A percentile compares a stretch with the other conserved stretches of the same genome.
These are phyloP conservation scores for Collybia mongolica DNA, from an alignment of 768 basidiomycete genomes.

Conservation along the genomic window DNA sequence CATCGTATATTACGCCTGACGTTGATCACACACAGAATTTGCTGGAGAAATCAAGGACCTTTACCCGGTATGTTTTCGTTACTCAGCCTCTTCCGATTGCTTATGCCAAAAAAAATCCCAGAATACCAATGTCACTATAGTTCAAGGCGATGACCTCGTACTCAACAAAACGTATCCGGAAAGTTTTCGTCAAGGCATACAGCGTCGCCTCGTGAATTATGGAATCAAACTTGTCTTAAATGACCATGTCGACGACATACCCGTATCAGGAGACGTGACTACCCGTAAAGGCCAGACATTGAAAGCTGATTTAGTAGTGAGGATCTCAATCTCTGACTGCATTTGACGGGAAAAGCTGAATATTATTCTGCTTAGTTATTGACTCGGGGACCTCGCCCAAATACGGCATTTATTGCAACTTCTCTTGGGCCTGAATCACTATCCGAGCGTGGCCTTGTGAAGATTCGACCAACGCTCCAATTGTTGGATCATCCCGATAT, in stretches of 20 bases:
- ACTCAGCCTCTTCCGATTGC: constrained; percentile 10
- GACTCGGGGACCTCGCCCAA: constrained; percentile 41
- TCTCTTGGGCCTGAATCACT: constrained; percentile 40
- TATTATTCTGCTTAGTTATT: constrained; percentile 24
- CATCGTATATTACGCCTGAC: not conserved
- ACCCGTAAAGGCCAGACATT: constrained; percentile 52
- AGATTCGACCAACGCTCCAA: constrained; percentile 58
- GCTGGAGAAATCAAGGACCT: constrained; percentile 43
- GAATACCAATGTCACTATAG: constrained; percentile 55
- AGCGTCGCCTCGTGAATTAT: constrained; percentile 36
- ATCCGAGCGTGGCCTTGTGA: constrained; percentile 39
- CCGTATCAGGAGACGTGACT: constrained; percentile 21
- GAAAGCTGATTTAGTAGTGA: constrained; percentile 58
- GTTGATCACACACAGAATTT: constrained; percentile 28
- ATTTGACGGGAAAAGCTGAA: not conserved
- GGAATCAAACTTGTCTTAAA: constrained; percentile 51
- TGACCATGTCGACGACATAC: constrained; percentile 37
- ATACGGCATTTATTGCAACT: constrained; percentile 47
- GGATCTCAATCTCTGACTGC: constrained; percentile 16
- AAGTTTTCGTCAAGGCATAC: constrained; percentile 49
- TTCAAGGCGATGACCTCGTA: constrained; percentile 53
- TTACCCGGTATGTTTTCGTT: constrained; percentile 29
- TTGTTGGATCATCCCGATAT: constrained; percentile 48
- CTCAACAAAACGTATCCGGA: constrained; percentile 56
- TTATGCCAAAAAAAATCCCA: constrained; percentile 16